These are phyloP conservation scores for Hyphopichia burtonii DNA, from an alignment of 1,139 yeast species.

Conservation along the genomic window DNA sequence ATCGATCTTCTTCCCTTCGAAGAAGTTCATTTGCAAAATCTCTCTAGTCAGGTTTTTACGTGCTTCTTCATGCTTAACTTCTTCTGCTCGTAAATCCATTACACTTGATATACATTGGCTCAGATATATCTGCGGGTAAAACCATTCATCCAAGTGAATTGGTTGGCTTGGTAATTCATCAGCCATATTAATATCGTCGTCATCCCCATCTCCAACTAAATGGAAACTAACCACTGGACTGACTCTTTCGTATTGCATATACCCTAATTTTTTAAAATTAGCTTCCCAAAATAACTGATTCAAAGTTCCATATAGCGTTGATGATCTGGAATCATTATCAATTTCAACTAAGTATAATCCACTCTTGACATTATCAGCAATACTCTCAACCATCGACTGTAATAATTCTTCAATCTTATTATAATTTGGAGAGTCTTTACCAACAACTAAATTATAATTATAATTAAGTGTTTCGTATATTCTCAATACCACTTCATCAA, in stretches of 20 bases:
- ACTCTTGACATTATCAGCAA: conserved; percentile 23
- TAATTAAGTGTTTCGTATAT: conserved; percentile 18
- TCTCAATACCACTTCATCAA: conserved; percentile 32
- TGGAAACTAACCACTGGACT: conserved; percentile 36
- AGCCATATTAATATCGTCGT: conserved; percentile 5
- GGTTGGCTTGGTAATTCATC: conserved; percentile 11
- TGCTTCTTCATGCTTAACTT: conserved; percentile 13
- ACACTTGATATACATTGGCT: conserved; percentile 18
- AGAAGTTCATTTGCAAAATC: conserved; percentile 30
- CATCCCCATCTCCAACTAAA: conserved; percentile 27
- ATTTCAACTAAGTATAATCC: conserved; percentile 32
- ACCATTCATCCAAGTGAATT: conserved; percentile 24
- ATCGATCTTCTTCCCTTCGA: conserved; percentile 36
- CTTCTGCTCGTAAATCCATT: conserved; percentile 17
- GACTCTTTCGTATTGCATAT: conserved; percentile 24
- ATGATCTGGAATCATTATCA: conserved; percentile 31
- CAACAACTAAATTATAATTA: conserved; percentile 13
- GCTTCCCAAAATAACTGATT: conserved; percentile 38
- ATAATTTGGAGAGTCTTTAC: conserved; percentile 4
- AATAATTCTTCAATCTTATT: conserved; percentile 12
- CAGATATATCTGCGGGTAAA: conserved; percentile 34
- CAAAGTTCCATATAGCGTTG: conserved; percentile 29
- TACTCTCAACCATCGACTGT: conserved; percentile 25
- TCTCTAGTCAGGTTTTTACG: conserved; percentile 19
- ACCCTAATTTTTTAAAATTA: conserved; percentile 29